These are phyloP conservation scores for Aspergillus niger DNA, from an alignment of 2,329 filamentous ascomycete genomes.

Conservation along the genomic window DNA sequence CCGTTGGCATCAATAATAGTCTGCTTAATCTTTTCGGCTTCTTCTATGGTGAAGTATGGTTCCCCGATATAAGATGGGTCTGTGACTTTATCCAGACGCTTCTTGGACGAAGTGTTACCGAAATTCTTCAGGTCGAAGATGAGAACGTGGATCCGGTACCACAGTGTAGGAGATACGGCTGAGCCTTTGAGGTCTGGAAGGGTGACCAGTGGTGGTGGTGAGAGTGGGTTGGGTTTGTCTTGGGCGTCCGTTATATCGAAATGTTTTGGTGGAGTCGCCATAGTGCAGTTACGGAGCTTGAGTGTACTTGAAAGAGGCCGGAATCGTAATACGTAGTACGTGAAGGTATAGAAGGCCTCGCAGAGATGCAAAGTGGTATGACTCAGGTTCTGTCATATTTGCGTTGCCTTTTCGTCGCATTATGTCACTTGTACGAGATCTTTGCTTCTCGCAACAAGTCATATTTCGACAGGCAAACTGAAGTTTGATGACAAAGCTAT, in stretches of 20 bases:
- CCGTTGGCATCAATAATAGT: conserved; percentile 7
- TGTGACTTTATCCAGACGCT: conserved; percentile 21
- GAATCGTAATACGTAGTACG: not conserved
- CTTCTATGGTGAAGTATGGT: conserved; percentile 26
- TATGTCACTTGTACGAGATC: too few relatives aligned
- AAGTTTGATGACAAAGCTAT: too few relatives aligned
- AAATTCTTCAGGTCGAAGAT: conserved; percentile 28
- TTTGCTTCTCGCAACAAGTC: too few relatives aligned
- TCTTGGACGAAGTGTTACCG: conserved; percentile 10
- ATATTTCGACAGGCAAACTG: too few relatives aligned
- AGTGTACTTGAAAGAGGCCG: too few relatives aligned
- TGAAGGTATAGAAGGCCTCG: too few relatives aligned
- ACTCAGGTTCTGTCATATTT: too few relatives aligned
- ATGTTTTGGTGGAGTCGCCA: not conserved
- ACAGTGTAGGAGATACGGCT: conserved; percentile 12
- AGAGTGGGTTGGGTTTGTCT: not conserved
- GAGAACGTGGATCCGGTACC: conserved; percentile 29
- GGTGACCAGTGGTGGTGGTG: not conserved
- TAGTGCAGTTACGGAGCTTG: not conserved
- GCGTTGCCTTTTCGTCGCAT: too few relatives aligned
- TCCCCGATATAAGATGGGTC: conserved; percentile 25
- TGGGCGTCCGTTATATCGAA: not conserved
- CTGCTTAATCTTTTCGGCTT: conserved; percentile 18
- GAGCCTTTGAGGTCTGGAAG: not conserved
- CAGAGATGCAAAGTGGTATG: too few relatives aligned